A percentile compares a stretch with the other conserved stretches of the same genome.
Conservation (phyloP, 805 yeast genomes). For the Candida insectorum region DNA sequence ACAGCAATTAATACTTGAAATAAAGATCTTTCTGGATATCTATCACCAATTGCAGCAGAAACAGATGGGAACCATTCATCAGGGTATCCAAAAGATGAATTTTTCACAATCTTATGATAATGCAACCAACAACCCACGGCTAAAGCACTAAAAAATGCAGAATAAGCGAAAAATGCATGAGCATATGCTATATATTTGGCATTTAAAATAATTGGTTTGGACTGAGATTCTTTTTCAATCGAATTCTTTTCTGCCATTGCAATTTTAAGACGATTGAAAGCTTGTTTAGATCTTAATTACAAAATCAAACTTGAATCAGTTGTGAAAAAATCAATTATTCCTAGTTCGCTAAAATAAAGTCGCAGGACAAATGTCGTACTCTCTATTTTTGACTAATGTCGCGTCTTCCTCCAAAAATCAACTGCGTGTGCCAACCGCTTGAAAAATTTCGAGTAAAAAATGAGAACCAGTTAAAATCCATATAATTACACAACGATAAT, state of each 20-base stretch:
- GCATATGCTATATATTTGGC: constrained; percentile 67
- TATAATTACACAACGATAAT: too few species aligned
- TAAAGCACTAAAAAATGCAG: constrained; percentile 76
- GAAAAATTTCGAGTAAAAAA: too few species aligned
- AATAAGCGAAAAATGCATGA: constrained; percentile 67
- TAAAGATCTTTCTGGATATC: constrained; percentile 92
- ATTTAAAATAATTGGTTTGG: constrained; percentile 41
- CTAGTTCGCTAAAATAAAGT: too few species aligned
- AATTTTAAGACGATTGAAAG: too few species aligned
- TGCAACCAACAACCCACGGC: constrained; percentile 73
- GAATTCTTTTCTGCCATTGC: background rate
- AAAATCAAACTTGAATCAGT: too few species aligned
- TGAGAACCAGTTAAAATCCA: too few species aligned
- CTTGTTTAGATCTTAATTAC: too few species aligned
- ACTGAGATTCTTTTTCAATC: background rate
- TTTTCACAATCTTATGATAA: constrained; percentile 82
- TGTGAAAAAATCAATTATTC: too few species aligned
- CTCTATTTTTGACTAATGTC: too few species aligned
- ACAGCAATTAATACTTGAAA: constrained; percentile 90
- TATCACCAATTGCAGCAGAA: constrained; percentile 93
- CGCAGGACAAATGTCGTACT: too few species aligned
- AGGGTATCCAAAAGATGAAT: constrained; percentile 86
- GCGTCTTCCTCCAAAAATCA: too few species aligned
- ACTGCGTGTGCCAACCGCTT: too few species aligned
- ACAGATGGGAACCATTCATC: constrained; percentile 99